These are phyloP conservation scores for Nicotiana undulata DNA, from an alignment of 257 asterid species.

Conservation along the genomic window DNA sequence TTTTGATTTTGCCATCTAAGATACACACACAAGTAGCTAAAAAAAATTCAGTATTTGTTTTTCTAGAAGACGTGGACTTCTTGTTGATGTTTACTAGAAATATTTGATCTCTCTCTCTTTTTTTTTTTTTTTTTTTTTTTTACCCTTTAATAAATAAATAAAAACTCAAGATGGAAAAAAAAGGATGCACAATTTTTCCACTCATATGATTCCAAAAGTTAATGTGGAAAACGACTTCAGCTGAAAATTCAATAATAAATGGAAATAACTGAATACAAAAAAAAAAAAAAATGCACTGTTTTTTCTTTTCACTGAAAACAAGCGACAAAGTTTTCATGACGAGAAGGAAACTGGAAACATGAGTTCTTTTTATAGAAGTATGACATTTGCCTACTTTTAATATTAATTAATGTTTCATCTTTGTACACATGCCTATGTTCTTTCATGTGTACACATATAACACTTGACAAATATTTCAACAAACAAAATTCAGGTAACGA, in stretches of 20 bases:
- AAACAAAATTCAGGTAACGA: too few relatives aligned
- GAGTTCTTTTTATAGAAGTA: not conserved
- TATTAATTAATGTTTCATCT: not conserved
- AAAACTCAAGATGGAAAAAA: not conserved
- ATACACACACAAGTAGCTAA: not conserved
- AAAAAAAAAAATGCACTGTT: not conserved
- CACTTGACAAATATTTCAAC: too few relatives aligned
- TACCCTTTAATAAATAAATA: not conserved
- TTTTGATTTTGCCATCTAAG: not conserved
- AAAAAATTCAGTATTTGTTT: not conserved
- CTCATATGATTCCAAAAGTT: not conserved
- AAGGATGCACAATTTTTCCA: not conserved
- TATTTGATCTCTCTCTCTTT: not conserved
- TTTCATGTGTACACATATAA: not conserved
- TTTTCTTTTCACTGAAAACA: not conserved
- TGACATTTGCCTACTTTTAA: not conserved
- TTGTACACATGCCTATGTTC: not conserved
- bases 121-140: not conserved
- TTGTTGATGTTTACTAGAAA: not conserved
- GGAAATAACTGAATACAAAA: not conserved
- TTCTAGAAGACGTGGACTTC: not conserved
- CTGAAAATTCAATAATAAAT: not conserved
- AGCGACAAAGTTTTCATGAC: not conserved
- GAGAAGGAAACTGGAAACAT: not conserved
- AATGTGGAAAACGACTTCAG: not conserved